Base-by-base conservation (phyloP, 768 basidiomycete species). In the Cyclocybe cylindracea region DNA sequence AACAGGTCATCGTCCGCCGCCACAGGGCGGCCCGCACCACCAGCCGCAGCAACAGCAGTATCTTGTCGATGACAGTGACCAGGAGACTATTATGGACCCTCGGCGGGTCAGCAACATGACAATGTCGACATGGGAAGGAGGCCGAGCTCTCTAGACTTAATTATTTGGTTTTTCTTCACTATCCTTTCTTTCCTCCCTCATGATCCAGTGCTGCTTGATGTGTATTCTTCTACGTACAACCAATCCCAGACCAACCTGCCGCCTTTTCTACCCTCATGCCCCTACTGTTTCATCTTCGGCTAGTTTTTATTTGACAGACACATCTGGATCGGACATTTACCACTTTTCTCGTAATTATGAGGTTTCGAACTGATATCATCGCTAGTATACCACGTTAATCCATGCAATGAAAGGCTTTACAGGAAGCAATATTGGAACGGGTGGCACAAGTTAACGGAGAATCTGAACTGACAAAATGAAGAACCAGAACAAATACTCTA, bases 111-210 rank as follows among this genome's bases (percentile, higher is more conserved):
- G 65, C 52, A 60, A 57, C 16, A 48, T 59, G 49, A 56, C 59
- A 53, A 57, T 58, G 39, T 54, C 66, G 16, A 68, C 70, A 39
- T 77, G 75, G 76, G 70, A 74, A 41, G 74, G 73, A 10, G 70
- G 70, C 29, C 58, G 56, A 48, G 78, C 75, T 53, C 13, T 79
- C 68, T 79, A 71, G 71, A 61, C 60, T 60, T 48, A 55, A 48
- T 52, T 47, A 44, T 38, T 50, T 56, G 53, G 18, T 58, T 41
- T 57, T 55, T 36, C 45, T 44, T 52, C 53, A 46, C 47, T 36
- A 51, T 29, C 32, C 53, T 48, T 44, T 44, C 52, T 51, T 41
- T 47, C 48, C 31, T 55, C 56, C 44, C 51, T 53, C 51, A 38
- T 40, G 52, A 46, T 50, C 56, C 59, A 55, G 49, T 57, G 51